Evolutionary conservation across 73 alveolate species (phyloP).

Genomic region (Breviolum minutum): DNA sequence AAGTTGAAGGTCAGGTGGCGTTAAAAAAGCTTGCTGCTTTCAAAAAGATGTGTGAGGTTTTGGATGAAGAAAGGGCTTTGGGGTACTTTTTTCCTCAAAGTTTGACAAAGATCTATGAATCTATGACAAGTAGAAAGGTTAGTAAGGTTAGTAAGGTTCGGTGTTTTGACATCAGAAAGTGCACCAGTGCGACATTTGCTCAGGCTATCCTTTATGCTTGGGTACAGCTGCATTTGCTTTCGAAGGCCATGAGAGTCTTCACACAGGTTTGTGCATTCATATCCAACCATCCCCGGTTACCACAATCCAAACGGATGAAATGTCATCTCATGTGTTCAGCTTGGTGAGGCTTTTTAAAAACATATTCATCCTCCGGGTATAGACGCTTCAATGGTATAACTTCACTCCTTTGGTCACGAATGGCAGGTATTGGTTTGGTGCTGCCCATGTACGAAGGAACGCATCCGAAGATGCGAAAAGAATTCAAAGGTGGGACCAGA

Average conservation of each 20-base stretch:
- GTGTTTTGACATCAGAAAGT: no score
- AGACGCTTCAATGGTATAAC: neutral
- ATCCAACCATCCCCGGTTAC: neutral
- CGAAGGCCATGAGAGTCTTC: constrained; percentile 14
- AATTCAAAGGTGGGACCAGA: neutral
- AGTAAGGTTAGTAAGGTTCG: neutral
- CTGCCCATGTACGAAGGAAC: constrained; percentile 91
- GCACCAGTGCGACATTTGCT: neutral
- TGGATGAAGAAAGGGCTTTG: neutral
- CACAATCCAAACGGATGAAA: neutral
- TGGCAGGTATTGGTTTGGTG: constrained; percentile 62
- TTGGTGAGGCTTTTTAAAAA: no score
- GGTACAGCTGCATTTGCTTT: constrained; percentile 64
- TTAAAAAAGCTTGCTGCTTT: neutral
- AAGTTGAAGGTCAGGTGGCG: neutral
- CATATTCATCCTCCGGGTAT: neutral
- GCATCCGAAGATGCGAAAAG: constrained; percentile 33
- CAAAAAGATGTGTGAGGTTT: neutral
- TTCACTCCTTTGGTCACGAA: neutral
- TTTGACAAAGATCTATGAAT: neutral
- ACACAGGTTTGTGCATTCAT: no score
- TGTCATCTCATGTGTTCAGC: neutral
- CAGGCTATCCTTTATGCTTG: constrained; percentile 39
- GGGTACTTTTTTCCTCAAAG: no score
- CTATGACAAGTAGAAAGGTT: neutral